phyloP scores from a whole-genome alignment of 2,329 filamentous ascomycete genomes.

The Ceratocystis papillata region DNA sequence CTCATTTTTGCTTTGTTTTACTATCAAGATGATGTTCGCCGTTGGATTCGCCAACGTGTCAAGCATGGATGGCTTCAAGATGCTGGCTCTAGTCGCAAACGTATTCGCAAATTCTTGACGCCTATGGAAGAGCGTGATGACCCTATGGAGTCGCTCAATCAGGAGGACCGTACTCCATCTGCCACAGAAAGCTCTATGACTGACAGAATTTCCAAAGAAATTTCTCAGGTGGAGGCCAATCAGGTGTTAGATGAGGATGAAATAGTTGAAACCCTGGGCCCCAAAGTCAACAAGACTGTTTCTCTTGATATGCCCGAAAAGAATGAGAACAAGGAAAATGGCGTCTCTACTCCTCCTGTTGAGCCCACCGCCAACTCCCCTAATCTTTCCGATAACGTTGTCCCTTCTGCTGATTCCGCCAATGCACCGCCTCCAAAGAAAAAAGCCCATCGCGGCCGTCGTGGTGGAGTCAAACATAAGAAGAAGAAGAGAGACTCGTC shows the following conservation, averaged over 20 bases:
- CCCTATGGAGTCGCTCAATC: slow-evolving; percentile 13
- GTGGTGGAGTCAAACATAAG: slow-evolving; percentile 59
- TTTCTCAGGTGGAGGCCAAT: not conserved
- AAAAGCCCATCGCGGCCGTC: slow-evolving; percentile 58
- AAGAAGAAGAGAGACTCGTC: slow-evolving; percentile 45
- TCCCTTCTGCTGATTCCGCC: slow-evolving; percentile 14
- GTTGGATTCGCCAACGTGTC: slow-evolving; percentile 26
- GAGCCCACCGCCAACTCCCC: slow-evolving; percentile 15
- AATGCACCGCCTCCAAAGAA: slow-evolving; percentile 39
- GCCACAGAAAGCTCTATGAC: not conserved
- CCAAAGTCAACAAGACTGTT: not conserved
- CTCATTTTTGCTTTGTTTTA: slow-evolving; percentile 36
- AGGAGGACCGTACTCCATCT: not conserved
- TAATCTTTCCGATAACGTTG: slow-evolving; percentile 17
- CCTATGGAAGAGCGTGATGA: slow-evolving; percentile 22
- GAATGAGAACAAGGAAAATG: slow-evolving; percentile 4
- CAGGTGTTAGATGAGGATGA: not conserved
- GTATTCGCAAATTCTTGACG: slow-evolving; percentile 19
- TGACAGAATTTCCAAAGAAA: slow-evolving; percentile 11
- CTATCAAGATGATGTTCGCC: slow-evolving; percentile 38
- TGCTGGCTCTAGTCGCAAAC: slow-evolving; percentile 19
- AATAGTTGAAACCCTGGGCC: not conserved
- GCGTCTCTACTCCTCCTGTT: not conserved
- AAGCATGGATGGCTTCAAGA: slow-evolving; percentile 19
- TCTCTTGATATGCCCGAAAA: slow-evolving; percentile 1